Evolutionary conservation across 352 stramenopile species (phyloP), one percentile per base, ranked within the genome.

Genomic region (Globisporangium parvum): DNA sequence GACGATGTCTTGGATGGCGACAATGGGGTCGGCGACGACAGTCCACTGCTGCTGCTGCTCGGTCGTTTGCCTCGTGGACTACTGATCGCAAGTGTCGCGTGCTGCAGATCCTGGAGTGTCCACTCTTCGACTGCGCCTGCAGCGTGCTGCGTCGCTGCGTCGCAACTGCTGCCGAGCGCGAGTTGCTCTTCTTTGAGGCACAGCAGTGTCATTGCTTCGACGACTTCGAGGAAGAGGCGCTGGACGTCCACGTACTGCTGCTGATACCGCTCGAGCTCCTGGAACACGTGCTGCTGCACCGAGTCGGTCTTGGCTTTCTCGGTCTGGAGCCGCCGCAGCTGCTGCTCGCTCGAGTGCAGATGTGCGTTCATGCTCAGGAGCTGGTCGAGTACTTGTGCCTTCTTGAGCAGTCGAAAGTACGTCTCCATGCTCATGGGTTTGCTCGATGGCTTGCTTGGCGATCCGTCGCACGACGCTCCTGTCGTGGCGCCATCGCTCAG

Each of bases 391-490:
- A 88, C 69, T 60, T 88, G 70, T 0, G 71, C 75, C 44, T 87
- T 88, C 53, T 87, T 88, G 10, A 88, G 67, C 11, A 88, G 60
- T 1, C 78, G 72, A 31, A 86, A 87, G 62, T 88, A 88, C 33
- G 69, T 70, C 41, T 80, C 75, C n/a, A 66, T 55, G 35, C 47
- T 76, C 63, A 87, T 86, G 24, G 28, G 57, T 20, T 50, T 49
- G n/a, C 40, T 23, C n/a, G 6, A 23, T 21, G 23, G 17, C 14
- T 18, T 39, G 12, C 17, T 51, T 6, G 26, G 9, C 14, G 46
- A 6, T 6, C 1, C 17, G 17, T 31, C 40, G 20, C 33, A 21
- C 31, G 28, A 20, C 14, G 18, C 14, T 47, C 21, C 31, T 8
- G 24, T 20, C 12, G 15, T 6, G 37, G 24, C 33, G 21, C 14